These are phyloP conservation scores for Parsonsia alboflavescens DNA, from an alignment of 257 asterid species.

Conservation along the genomic window DNA sequence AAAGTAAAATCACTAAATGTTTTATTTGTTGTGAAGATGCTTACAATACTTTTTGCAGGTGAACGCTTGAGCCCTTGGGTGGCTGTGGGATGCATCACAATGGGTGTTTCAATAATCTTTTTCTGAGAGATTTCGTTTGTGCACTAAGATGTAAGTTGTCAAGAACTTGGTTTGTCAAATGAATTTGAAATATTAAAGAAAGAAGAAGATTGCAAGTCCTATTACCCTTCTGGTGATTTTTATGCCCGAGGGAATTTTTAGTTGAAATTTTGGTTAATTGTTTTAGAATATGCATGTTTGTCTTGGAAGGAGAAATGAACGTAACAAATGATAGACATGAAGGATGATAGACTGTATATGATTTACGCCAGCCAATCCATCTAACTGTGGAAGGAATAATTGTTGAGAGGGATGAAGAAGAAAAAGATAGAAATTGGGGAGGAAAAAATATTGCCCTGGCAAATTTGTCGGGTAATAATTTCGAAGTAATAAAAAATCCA, in stretches of 20 bases:
- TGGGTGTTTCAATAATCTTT: conserved; percentile 84
- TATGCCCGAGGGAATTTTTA: background rate
- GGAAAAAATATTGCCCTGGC: no score
- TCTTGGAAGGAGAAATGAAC: no score
- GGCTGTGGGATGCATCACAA: conserved; percentile 69
- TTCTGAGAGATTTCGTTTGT: conserved; percentile 38
- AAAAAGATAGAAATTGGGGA: no score
- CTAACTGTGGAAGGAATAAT: no score
- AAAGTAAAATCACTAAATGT: background rate
- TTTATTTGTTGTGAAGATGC: background rate
- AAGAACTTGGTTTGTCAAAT: background rate
- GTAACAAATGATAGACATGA: no score
- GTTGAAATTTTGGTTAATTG: background rate
- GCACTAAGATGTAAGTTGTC: background rate
- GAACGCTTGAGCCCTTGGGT: conserved; percentile 97
- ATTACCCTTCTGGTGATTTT: background rate
- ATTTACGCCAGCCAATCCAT: no score
- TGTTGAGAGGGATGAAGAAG: no score
- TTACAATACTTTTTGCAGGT: conserved; percentile 34
- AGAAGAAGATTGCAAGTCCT: background rate
- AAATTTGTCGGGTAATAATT: no score
- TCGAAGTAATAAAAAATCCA: no score
- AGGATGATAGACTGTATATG: no score
- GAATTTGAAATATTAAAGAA: background rate
- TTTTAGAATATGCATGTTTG: no score